Evolutionary conservation across 2,329 filamentous ascomycete species (phyloP).

Genomic region (Pezicula rhizophila): DNA sequence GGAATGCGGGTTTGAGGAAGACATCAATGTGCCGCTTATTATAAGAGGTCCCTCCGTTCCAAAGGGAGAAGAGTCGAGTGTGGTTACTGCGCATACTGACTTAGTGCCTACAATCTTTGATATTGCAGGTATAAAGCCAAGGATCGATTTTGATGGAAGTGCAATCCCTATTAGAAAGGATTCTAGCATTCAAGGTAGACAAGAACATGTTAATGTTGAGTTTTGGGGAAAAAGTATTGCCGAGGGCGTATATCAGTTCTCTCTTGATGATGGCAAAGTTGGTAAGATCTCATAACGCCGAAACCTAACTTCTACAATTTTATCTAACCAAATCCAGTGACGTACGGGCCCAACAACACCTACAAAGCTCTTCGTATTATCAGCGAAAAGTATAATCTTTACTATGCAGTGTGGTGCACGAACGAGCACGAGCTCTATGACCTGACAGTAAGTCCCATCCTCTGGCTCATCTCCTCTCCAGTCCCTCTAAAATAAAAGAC

Average conservation of each 20-base stretch:
- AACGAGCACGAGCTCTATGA: conserved; percentile 64
- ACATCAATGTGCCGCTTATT: conserved; percentile 47
- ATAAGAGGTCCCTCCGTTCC: conserved; percentile 53
- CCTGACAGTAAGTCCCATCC: conserved; percentile 37
- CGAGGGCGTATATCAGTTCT: conserved; percentile 22
- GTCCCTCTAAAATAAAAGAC: background rate
- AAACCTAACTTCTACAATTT: background rate
- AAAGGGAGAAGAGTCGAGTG: conserved; percentile 28
- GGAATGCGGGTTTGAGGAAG: conserved; percentile 43
- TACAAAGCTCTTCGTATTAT: conserved; percentile 43
- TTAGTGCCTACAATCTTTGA: conserved; percentile 43
- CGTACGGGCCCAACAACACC: conserved; percentile 35
- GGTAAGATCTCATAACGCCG: conserved; percentile 7
- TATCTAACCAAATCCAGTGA: conserved; percentile 2
- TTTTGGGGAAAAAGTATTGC: conserved; percentile 33
- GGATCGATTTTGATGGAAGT: conserved; percentile 40
- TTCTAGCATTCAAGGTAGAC: conserved; percentile 20
- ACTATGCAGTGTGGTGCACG: conserved; percentile 65
- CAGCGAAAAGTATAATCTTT: conserved; percentile 47
- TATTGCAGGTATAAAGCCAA: conserved; percentile 28
- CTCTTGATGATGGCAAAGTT: conserved; percentile 20
- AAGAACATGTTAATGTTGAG: conserved; percentile 44
- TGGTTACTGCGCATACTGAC: conserved; percentile 50
- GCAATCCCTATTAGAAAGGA: conserved; percentile 29
- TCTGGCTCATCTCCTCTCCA: background rate